Evolutionary conservation across 441 rosid genomes (phyloP), one percentile per base, ranked within the genome.

Genomic region (Theobroma grandiflorum): DNA sequence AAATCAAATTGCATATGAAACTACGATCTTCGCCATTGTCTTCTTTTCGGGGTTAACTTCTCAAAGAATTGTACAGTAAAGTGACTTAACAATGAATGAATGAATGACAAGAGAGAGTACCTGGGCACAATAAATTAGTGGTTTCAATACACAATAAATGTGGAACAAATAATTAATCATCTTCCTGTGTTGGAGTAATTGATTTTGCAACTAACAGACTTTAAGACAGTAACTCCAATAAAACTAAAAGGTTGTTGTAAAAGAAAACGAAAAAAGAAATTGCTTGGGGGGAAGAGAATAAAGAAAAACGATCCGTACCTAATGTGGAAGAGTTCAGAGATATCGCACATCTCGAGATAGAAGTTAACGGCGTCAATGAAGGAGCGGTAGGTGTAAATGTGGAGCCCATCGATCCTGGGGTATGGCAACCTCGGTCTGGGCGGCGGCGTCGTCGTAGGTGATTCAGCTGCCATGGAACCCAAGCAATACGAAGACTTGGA

Each of bases 361-460:
- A 88, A 89, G 85, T 82, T 83, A 77, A 89, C 77, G 69, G 87
- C 89, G 80, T 89, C 91, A 52, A 90, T 59, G 84, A 90, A 90
- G 26, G 88, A 89, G 72, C 85, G 85, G 82, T 88, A 90, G n/a
- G 89, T 82, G 82, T 63, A 84, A 53, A 82, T 79, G 69, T 90
- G 91, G 66, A 89, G 88, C 62, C 92, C 94, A 37, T 90, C 94
- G 83, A 89, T 89, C 66, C 82, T 85, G 15, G 92, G 90, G 79
- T 86, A 85, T 0, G 94, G 90, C 33, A 89, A 76, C 74, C 84
- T 80, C 35, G 86, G 84, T 33, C 85, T 78, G 2, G 86, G 90
- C 3, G 77, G 88, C 3, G 77, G 88, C 59, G 76, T 61, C 75
- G 69, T 74, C 12, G 47, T 37, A 2, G 81, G 82, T 16, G 72